A percentile compares a stretch with the other conserved stretches of the same genome.
These are phyloP conservation scores for Heliosperma pusillum DNA, from an alignment of 148 eudicot genomes.

Conservation along the genomic window DNA sequence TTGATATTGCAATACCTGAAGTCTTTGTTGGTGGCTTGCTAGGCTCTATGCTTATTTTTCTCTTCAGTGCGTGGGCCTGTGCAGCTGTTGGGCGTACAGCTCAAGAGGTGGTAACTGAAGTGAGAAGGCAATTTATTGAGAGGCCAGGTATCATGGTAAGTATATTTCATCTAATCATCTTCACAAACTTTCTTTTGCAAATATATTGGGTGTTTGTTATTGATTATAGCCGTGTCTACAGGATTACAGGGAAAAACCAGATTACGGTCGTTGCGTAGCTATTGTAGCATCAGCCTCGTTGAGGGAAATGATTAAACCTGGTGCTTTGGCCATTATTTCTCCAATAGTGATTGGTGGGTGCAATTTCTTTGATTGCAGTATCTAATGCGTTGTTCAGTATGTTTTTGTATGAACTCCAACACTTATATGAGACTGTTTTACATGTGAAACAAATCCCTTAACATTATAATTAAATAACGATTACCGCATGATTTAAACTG, in stretches of 20 bases:
- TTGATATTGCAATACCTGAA: constrained; percentile 97
- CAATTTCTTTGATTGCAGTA: background rate
- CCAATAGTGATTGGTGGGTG: constrained; percentile 76
- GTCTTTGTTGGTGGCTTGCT: constrained; percentile 93
- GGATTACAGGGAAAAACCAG: constrained; percentile 98
- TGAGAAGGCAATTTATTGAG: constrained; percentile 94
- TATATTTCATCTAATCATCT: no score
- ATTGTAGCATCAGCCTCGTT: constrained; percentile 96
- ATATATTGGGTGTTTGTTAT: constrained; percentile 1
- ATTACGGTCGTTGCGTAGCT: constrained; percentile 94
- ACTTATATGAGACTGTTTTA: background rate
- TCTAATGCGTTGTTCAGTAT: background rate
- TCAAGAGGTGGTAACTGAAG: constrained; percentile 99
- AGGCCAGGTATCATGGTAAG: constrained; percentile 98
- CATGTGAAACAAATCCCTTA: background rate
- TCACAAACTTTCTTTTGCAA: background rate
- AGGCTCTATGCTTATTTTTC: constrained; percentile 96
- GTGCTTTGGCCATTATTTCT: constrained; percentile 85
- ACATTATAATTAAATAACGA: background rate
- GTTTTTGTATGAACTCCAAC: background rate
- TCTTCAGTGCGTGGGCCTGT: constrained; percentile 99
- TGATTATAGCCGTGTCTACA: constrained; percentile 29
- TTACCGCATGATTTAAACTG: background rate
- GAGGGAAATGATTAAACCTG: constrained; percentile 94
- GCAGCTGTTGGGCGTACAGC: constrained; percentile 98